phyloP scores from a whole-genome alignment of 768 basidiomycete genomes.

The Tricholoma hemisulphureum region DNA sequence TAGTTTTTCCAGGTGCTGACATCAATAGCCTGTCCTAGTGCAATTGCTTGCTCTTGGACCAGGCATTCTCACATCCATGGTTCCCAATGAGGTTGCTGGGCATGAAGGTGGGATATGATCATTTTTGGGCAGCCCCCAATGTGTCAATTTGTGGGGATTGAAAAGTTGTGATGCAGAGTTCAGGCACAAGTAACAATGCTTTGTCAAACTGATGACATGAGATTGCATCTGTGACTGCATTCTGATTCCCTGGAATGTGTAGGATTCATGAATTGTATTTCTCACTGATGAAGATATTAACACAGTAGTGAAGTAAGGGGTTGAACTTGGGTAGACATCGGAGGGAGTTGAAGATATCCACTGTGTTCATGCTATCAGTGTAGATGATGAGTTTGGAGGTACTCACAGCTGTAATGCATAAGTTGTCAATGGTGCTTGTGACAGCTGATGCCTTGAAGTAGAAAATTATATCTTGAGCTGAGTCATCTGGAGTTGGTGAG shows the following conservation, averaged over 20 bases:
- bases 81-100: neutral
- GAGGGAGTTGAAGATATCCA: slow-evolving; percentile 20
- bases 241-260: slow-evolving; percentile 15
- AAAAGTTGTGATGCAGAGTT: slow-evolving; percentile 6
- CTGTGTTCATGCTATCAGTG: slow-evolving; percentile 23
- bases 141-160: slow-evolving; percentile 19
- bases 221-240: slow-evolving; percentile 19
- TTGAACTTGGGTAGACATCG: slow-evolving; percentile 10
- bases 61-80: too few relatives aligned
- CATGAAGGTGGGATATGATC: neutral
- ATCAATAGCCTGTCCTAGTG: too few relatives aligned
- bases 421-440: slow-evolving; percentile 3
- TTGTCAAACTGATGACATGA: slow-evolving; percentile 7
- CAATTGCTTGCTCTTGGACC: neutral
- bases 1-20: too few relatives aligned
- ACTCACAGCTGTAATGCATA: slow-evolving; percentile 7
- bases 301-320: slow-evolving; percentile 10
- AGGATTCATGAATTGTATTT: slow-evolving; percentile 13
- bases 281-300: slow-evolving; percentile 11
- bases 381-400: slow-evolving; percentile 14
- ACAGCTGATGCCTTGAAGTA: slow-evolving; percentile 22
- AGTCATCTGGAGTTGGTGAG: neutral
- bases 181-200: neutral
- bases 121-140: neutral
- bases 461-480: slow-evolving; percentile 16